phyloP scores from a whole-genome alignment of 176 grass and related monocot species.

The Oryza glaberrima region DNA sequence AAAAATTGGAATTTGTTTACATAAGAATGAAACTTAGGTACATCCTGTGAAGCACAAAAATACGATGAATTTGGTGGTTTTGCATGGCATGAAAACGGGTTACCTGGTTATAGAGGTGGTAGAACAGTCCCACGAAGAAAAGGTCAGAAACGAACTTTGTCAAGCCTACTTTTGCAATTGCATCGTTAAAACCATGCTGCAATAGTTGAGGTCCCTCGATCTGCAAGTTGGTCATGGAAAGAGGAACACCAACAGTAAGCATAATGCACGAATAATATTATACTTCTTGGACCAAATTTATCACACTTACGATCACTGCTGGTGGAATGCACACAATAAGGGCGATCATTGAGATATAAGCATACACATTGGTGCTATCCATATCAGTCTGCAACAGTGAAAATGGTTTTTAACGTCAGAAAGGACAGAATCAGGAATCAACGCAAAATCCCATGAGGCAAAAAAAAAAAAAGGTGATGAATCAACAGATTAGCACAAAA shows the following conservation, averaged over 20 bases:
- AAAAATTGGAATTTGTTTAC: background rate
- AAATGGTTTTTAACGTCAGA: conserved; percentile 17
- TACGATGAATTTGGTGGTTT: background rate
- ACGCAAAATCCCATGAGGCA: background rate
- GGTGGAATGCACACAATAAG: conserved; percentile 96
- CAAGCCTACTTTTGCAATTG: conserved; percentile 86
- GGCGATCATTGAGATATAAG: conserved; percentile 95
- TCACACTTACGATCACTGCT: conserved; percentile 77
- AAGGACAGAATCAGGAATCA: background rate
- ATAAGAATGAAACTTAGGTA: background rate
- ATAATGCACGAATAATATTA: conserved; percentile 4
- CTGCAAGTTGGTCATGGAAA: conserved; percentile 47
- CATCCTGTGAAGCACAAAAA: no score
- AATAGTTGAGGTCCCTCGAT: conserved; percentile 86
- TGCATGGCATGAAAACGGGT: conserved; percentile 17
- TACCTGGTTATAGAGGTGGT: conserved; percentile 99
- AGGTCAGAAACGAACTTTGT: conserved; percentile 80
- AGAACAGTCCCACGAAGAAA: conserved; percentile 95
- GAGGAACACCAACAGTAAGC: conserved; percentile 17
- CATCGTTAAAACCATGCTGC: conserved; percentile 79
- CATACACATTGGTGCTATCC: conserved; percentile 99
- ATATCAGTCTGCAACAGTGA: conserved; percentile 85
- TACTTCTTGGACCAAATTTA: conserved; percentile 12
- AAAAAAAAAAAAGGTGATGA: background rate
- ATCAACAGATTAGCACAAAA: conserved; percentile 10